Conservation (phyloP, 139 green algal species). For the Chlamydomonas sphaeroides region DNA sequence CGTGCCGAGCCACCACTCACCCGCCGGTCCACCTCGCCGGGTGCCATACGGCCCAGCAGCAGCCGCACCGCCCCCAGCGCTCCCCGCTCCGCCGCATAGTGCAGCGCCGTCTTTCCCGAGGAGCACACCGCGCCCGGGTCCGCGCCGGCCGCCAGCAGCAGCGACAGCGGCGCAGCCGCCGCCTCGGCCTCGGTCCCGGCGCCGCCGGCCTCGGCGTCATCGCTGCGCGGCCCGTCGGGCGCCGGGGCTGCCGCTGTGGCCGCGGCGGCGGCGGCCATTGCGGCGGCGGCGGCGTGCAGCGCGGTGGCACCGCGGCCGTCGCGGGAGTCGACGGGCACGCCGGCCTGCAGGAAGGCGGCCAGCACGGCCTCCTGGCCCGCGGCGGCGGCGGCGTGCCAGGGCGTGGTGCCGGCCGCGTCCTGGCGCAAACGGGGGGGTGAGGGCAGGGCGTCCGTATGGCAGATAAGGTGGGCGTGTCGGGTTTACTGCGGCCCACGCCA, state of each 20-base stretch:
- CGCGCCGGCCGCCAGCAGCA: slow-evolving; percentile 4
- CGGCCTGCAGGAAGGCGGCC: slow-evolving; percentile 6
- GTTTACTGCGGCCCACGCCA: too few species aligned
- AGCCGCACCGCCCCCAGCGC: not conserved
- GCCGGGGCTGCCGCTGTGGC: too few species aligned
- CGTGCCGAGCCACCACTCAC: too few species aligned
- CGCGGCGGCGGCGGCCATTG: too few species aligned
- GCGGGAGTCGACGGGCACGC: slow-evolving; percentile 14
- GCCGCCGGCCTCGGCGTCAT: too few species aligned
- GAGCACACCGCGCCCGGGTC: not conserved
- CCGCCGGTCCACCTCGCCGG: slow-evolving; percentile 8
- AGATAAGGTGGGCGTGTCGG: too few species aligned
- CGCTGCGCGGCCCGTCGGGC: too few species aligned
- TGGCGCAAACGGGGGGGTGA: too few species aligned
- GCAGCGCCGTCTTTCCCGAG: not conserved
- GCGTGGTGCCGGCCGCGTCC: not conserved
- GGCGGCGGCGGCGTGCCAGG: slow-evolving; percentile 28
- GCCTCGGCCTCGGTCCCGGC: too few species aligned
- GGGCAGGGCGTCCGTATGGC: too few species aligned
- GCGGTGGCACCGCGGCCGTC: slow-evolving; percentile 12
- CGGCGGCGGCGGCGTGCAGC: not conserved
- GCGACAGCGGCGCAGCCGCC: not conserved
- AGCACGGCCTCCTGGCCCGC: not conserved
- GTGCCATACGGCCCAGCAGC: not conserved
- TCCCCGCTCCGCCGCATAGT: not conserved